Evolutionary conservation across 805 yeast genomes (phyloP).

Genomic region (Allodekkera sacchari): DNA sequence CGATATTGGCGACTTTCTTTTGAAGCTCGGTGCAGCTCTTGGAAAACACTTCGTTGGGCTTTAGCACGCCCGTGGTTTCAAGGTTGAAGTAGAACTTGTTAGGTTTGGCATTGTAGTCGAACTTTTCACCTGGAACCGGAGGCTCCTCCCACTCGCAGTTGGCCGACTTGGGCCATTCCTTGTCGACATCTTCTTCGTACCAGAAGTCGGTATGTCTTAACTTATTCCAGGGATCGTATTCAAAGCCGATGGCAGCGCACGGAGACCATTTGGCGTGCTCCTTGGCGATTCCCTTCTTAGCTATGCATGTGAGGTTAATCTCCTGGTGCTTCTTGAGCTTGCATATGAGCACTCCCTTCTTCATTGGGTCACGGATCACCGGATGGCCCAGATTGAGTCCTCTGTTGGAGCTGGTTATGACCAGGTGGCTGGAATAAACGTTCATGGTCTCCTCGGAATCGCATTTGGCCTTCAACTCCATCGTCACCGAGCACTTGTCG

Average conservation of each 20-base stretch:
- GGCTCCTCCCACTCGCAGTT: constrained; percentile 96
- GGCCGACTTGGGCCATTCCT: constrained; percentile 88
- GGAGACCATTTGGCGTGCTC: constrained; percentile 99
- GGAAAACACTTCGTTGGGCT: constrained; percentile 82
- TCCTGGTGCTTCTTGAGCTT: constrained; percentile 91
- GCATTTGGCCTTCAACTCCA: constrained; percentile 77
- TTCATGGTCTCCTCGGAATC: constrained; percentile 82
- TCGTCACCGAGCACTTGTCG: constrained; percentile 85
- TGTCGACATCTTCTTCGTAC: constrained; percentile 84
- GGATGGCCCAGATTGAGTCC: constrained; percentile 63
- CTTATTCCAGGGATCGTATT: constrained; percentile 99
- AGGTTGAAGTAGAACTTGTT: constrained; percentile 77
- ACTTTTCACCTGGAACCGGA: constrained; percentile 77
- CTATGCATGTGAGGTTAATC: constrained; percentile 80
- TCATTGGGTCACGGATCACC: constrained; percentile 65
- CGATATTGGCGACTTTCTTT: constrained; percentile 82
- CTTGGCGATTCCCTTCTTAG: constrained; percentile 94
- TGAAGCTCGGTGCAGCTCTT: constrained; percentile 82
- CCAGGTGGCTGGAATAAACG: constrained; percentile 78
- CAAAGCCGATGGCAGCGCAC: constrained; percentile 90
- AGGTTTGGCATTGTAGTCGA: constrained; percentile 81
- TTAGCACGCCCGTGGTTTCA: constrained; percentile 85
- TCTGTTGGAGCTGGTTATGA: constrained; percentile 27
- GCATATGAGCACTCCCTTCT: constrained; percentile 84
- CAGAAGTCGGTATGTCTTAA: constrained; percentile 92